phyloP scores from a whole-genome alignment of 2,329 filamentous ascomycete genomes.

The Diaporthe capsici region DNA sequence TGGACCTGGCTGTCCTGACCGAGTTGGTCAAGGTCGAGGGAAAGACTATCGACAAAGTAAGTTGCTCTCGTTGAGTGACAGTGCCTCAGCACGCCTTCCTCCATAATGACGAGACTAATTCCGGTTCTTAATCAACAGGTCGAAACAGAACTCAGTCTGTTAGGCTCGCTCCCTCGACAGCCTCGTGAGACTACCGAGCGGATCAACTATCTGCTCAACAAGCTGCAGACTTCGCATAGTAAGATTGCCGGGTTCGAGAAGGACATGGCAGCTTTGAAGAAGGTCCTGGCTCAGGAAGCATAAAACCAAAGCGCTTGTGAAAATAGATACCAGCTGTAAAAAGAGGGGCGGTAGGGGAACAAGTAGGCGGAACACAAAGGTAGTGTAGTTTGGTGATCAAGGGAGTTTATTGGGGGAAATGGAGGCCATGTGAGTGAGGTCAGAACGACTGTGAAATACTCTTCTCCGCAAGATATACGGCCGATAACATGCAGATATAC shows the following conservation, averaged over 20 bases:
- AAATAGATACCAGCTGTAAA: neutral
- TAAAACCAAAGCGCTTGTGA: slow-evolving; percentile 29
- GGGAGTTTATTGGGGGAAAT: too few species aligned
- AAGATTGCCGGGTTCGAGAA: slow-evolving; percentile 82
- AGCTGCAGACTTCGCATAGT: slow-evolving; percentile 79
- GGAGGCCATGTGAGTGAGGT: too few species aligned
- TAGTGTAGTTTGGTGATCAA: neutral
- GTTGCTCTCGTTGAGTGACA: neutral
- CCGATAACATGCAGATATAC: too few species aligned
- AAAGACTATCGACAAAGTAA: slow-evolving; percentile 76
- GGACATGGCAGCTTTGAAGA: slow-evolving; percentile 80
- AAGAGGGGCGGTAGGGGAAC: neutral
- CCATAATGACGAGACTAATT: neutral
- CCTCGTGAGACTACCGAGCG: slow-evolving; percentile 77
- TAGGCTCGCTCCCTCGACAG: slow-evolving; percentile 80
- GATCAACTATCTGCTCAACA: slow-evolving; percentile 79
- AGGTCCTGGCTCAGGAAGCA: slow-evolving; percentile 66
- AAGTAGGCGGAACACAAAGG: neutral
- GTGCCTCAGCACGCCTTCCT: neutral
- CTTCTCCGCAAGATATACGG: too few species aligned
- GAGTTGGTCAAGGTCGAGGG: slow-evolving; percentile 81
- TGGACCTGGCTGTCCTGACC: slow-evolving; percentile 79
- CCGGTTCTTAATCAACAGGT: slow-evolving; percentile 53
- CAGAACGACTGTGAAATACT: too few species aligned
- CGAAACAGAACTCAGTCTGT: slow-evolving; percentile 80